A percentile compares a stretch with the other conserved stretches of the same genome.
phyloP scores from a whole-genome alignment of 2,329 filamentous ascomycete genomes.

The Xylaria sp. region DNA sequence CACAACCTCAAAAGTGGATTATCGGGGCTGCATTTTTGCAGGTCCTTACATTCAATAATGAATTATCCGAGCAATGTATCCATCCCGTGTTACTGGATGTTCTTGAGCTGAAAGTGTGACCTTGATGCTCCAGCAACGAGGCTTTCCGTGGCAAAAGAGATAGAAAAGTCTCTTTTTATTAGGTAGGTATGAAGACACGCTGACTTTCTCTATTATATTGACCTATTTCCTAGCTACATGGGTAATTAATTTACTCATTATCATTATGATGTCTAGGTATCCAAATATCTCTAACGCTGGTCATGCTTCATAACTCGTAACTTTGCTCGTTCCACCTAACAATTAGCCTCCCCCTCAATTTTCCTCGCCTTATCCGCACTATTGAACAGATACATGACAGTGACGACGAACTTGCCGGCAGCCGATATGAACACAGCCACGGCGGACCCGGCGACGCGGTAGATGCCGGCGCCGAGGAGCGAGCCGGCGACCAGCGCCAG shows the following conservation, averaged over 20 bases:
- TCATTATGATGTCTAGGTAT: constrained; percentile 16
- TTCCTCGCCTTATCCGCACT: constrained; percentile 50
- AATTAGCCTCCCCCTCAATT: constrained; percentile 33
- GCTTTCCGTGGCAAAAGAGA: too few relatives aligned
- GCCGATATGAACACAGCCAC: constrained; percentile 58
- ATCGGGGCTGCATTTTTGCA: neutral
- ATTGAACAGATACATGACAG: constrained; percentile 58
- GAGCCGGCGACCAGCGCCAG: constrained; percentile 59
- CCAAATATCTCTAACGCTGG: neutral
- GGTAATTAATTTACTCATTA: neutral
- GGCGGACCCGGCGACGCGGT: constrained; percentile 55
- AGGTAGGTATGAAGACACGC: neutral
- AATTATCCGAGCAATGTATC: too few relatives aligned
- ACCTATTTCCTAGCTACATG: neutral
- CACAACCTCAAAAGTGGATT: too few relatives aligned
- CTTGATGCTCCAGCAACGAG: too few relatives aligned
- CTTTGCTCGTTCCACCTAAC: constrained; percentile 9
- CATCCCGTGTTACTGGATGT: too few relatives aligned
- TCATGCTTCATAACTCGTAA: constrained; percentile 27
- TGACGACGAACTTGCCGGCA: constrained; percentile 59
- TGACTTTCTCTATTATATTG: neutral
- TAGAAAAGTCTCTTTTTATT: too few relatives aligned
- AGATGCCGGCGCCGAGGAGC: constrained; percentile 64
- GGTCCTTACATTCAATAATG: too few relatives aligned
- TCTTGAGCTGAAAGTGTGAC: too few relatives aligned